Conservation (phyloP, 2,329 filamentous ascomycete species). For the Parastagonospora avenae region DNA sequence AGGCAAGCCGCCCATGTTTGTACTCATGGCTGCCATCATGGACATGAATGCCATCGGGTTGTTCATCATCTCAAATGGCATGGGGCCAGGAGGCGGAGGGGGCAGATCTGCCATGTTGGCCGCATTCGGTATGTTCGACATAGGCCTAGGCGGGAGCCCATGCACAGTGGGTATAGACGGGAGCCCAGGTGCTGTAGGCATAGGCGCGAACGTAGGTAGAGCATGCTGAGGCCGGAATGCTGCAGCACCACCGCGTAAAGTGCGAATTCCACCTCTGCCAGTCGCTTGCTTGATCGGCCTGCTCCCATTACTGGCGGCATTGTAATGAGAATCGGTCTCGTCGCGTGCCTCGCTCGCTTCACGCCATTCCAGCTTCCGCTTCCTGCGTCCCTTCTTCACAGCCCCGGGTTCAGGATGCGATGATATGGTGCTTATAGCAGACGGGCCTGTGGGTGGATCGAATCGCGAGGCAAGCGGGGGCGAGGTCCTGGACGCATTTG, state of each 20-base stretch:
- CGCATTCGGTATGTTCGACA: not conserved
- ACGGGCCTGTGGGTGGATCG: slow-evolving; percentile 30
- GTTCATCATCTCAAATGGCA: slow-evolving; percentile 62
- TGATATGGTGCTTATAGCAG: slow-evolving; percentile 15
- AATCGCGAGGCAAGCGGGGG: slow-evolving; percentile 21
- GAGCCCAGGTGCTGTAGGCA: slow-evolving; percentile 1
- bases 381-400: slow-evolving; percentile 42
- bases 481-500: slow-evolving; percentile 28
- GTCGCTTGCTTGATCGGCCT: slow-evolving; percentile 63
- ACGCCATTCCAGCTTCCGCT: slow-evolving; percentile 63
- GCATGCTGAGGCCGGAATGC: slow-evolving; percentile 11
- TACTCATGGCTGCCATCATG: slow-evolving; percentile 58
- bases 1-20: slow-evolving; percentile 49
- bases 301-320: slow-evolving; percentile 34
- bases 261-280: slow-evolving; percentile 50
- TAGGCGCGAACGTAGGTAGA: slow-evolving; percentile 9
- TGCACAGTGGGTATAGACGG: no score
- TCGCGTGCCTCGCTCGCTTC: slow-evolving; percentile 52
- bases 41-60: slow-evolving; percentile 67
- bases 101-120: slow-evolving; percentile 39
- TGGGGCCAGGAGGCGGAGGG: slow-evolving; percentile 52
- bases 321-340: slow-evolving; percentile 48
- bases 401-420: slow-evolving; percentile 4
- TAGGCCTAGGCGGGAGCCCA: no score
- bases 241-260: slow-evolving; percentile 6